Evolutionary conservation across 208 protist species (phyloP).

Genomic region (Acanthamoeba polyphaga): DNA sequence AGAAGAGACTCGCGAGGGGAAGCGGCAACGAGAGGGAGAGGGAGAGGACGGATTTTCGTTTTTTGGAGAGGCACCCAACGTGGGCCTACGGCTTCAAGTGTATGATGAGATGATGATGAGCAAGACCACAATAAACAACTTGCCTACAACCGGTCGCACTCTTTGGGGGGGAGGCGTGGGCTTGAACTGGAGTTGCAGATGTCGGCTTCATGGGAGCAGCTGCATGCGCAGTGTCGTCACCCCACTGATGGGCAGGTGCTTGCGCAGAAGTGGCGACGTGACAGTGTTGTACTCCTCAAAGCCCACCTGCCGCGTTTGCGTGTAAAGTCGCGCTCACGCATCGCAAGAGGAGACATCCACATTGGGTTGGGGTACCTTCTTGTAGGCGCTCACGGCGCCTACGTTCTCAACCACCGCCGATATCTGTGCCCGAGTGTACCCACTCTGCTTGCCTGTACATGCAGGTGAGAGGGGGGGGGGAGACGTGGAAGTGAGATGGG

Average conservation of each 20-base stretch:
- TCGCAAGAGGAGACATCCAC: too few relatives aligned
- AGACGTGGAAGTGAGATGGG: too few relatives aligned
- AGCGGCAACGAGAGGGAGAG: not conserved
- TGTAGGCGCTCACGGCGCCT: not conserved
- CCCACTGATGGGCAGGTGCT: not conserved
- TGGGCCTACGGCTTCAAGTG: not conserved
- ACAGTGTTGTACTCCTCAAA: constrained; percentile 5
- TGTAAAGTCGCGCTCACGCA: too few relatives aligned
- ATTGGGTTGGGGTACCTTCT: not conserved
- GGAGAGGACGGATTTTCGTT: not conserved
- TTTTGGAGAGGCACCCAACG: not conserved
- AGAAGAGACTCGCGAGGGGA: too few relatives aligned
- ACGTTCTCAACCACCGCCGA: not conserved
- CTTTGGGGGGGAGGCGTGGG: too few relatives aligned
- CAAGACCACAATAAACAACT: too few relatives aligned
- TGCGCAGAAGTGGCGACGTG: not conserved
- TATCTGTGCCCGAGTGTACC: not conserved
- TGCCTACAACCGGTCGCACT: too few relatives aligned
- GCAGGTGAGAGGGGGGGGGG: too few relatives aligned
- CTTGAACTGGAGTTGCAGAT: too few relatives aligned
- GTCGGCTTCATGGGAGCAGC: not conserved
- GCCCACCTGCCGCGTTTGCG: not conserved
- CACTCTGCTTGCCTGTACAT: not conserved
- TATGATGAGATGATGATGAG: not conserved
- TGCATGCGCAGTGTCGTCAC: not conserved